These are phyloP conservation scores for Lablab purpureus DNA, from an alignment of 306 rosid species.

Conservation along the genomic window DNA sequence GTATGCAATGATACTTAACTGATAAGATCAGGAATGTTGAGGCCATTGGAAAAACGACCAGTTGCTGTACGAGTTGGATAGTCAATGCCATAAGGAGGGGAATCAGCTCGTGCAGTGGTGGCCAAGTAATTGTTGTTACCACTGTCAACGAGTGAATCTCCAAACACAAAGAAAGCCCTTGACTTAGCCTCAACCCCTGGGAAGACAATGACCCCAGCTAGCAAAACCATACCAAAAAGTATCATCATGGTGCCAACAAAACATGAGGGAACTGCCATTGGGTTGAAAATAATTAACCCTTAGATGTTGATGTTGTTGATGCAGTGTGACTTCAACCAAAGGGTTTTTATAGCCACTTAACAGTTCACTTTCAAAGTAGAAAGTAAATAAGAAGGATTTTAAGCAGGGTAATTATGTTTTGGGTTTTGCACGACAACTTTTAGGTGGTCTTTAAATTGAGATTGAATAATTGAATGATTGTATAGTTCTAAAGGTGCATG, in stretches of 20 bases:
- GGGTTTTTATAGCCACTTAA: slow-evolving; percentile 44
- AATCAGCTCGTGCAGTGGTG: slow-evolving; percentile 71
- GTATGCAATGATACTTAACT: slow-evolving; percentile 43
- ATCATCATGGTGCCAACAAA: slow-evolving; percentile 3
- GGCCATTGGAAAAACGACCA: slow-evolving; percentile 77
- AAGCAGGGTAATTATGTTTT: neutral
- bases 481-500: slow-evolving; percentile 33
- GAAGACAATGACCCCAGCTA: slow-evolving; percentile 30
- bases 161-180: slow-evolving; percentile 73
- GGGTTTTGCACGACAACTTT: slow-evolving; percentile 30
- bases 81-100: slow-evolving; percentile 79
- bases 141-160: slow-evolving; percentile 73
- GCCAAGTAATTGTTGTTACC: slow-evolving; percentile 73
- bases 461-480: slow-evolving; percentile 35
- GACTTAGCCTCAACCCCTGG: slow-evolving; percentile 38
- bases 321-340: neutral
- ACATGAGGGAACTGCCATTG: slow-evolving; percentile 25
- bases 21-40: slow-evolving; percentile 70
- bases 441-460: slow-evolving; percentile 42
- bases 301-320: slow-evolving; percentile 19
- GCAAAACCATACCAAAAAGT: slow-evolving; percentile 16
- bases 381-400: neutral
- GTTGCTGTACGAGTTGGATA: slow-evolving; percentile 63
- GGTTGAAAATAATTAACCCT: slow-evolving; percentile 15
- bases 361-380: neutral